A percentile compares a stretch with the other conserved stretches of the same genome.
Conservation (phyloP, 371 early-diverging fungal species). For the Circinella umbellata region DNA sequence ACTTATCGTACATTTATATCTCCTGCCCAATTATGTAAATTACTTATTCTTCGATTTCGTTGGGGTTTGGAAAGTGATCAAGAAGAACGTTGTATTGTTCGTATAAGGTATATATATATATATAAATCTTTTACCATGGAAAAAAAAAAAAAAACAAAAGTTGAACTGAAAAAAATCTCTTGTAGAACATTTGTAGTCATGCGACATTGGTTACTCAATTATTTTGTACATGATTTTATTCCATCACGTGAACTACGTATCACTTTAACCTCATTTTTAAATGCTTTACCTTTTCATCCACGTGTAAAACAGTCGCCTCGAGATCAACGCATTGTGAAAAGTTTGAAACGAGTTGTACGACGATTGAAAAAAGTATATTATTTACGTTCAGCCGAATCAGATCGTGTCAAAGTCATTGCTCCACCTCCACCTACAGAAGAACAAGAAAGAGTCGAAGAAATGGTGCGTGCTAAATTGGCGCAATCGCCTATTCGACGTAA, state of each 20-base stretch:
- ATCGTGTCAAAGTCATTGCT: slow-evolving; percentile 44
- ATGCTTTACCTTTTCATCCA: slow-evolving; percentile 44
- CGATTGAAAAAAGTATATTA: slow-evolving; percentile 54
- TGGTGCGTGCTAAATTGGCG: slow-evolving; percentile 42
- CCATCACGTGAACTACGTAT: slow-evolving; percentile 53
- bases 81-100: slow-evolving; percentile 58
- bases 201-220: slow-evolving; percentile 72
- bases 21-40: slow-evolving; percentile 58
- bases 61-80: slow-evolving; percentile 65
- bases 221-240: slow-evolving; percentile 69
- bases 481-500: slow-evolving; percentile 42
- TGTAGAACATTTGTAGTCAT: slow-evolving; percentile 67
- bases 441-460: slow-evolving; percentile 40
- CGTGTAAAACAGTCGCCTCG: slow-evolving; percentile 47
- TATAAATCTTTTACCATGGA: no score
- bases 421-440: slow-evolving; percentile 49
- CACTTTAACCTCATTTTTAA: slow-evolving; percentile 48
- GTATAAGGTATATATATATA: slow-evolving; percentile 57
- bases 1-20: slow-evolving; percentile 71
- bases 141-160: no score
- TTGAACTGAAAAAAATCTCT: background rate
- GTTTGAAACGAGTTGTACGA: slow-evolving; percentile 49
- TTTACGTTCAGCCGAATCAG: slow-evolving; percentile 27
- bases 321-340: slow-evolving; percentile 61
- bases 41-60: slow-evolving; percentile 61